Evolutionary conservation across 345 rosid genomes (phyloP), one percentile per base, ranked within the genome.

Genomic region (Punica granatum): DNA sequence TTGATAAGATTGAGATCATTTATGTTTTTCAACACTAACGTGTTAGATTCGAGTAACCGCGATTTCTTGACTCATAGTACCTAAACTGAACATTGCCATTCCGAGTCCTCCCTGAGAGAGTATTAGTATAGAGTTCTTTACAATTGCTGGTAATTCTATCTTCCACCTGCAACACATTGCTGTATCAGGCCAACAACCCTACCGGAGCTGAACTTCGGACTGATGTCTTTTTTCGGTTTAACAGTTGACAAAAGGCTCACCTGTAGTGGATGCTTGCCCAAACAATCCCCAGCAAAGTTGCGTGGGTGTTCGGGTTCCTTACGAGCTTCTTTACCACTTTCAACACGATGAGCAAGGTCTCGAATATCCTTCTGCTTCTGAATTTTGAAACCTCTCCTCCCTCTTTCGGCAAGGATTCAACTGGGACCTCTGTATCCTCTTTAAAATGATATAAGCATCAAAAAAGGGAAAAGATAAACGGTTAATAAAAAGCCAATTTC

Each of bases 11-110:
- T 6, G 12, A 37, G 41, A 37, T 37, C 6, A 37, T 37, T 11
- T 11, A 5, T 5, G 41, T 37, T n/a, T n/a, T n/a, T n/a, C n/a
- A n/a, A n/a, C n/a, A n/a, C n/a, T n/a, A n/a, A n/a, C n/a, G n/a
- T n/a, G n/a, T n/a, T n/a, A n/a, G n/a, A n/a, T n/a, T n/a, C n/a
- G n/a, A n/a, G n/a, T n/a, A n/a, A n/a, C n/a, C n/a, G n/a, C n/a
- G n/a, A 23, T 7, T 25, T 53, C 10, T n/a, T 2, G 31, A 53
- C 12, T 25, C 13, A 53, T 6, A 35, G 18, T 86, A 88, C 98
- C 94, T 80, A 93, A 68, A 86, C 98, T 93, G 86, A 87, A 89
- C 96, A 89, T 90, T 54, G 98, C 90, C 97, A 93, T 93, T 19
- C 96, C 98, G 67, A 90, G 91, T 64, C 98, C 97, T 76, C 98